These are phyloP conservation scores for Spergularia marina DNA, from an alignment of 148 eudicot species.

Conservation along the genomic window DNA sequence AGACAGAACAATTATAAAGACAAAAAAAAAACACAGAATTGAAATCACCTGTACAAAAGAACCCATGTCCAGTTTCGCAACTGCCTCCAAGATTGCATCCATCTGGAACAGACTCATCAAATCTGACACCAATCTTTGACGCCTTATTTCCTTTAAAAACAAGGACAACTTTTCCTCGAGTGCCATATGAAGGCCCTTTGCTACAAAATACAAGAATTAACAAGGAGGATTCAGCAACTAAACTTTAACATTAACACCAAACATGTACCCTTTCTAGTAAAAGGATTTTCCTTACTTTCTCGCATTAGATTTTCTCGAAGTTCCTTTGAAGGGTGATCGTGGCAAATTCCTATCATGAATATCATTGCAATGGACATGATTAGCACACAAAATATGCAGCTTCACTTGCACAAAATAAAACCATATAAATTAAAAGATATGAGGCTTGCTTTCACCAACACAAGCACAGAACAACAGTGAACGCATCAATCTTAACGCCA, in stretches of 20 bases:
- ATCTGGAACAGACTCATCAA: constrained; percentile 74
- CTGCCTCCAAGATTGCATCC: constrained; percentile 88
- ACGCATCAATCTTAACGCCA: background rate
- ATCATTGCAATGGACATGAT: background rate
- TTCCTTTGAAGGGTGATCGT: constrained; percentile 11
- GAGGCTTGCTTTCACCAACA: background rate
- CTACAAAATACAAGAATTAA: constrained; percentile 8
- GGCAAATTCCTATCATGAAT: constrained; percentile 13
- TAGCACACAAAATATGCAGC: background rate
- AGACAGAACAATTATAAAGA: background rate
- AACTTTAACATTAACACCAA: background rate
- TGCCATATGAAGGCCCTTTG: constrained; percentile 86
- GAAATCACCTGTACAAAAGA: constrained; percentile 78
- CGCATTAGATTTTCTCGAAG: background rate
- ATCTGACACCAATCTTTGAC: constrained; percentile 91
- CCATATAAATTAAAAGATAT: background rate
- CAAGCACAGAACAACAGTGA: background rate
- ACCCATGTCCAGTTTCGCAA: constrained; percentile 87
- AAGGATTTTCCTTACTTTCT: constrained; percentile 3
- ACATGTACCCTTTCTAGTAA: background rate
- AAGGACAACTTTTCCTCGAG: constrained; percentile 78
- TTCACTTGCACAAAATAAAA: background rate
- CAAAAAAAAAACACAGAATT: background rate
- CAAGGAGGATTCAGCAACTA: background rate
- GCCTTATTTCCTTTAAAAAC: constrained; percentile 74